Conservation (phyloP, 345 rosid species). For the Pistacia vera region DNA sequence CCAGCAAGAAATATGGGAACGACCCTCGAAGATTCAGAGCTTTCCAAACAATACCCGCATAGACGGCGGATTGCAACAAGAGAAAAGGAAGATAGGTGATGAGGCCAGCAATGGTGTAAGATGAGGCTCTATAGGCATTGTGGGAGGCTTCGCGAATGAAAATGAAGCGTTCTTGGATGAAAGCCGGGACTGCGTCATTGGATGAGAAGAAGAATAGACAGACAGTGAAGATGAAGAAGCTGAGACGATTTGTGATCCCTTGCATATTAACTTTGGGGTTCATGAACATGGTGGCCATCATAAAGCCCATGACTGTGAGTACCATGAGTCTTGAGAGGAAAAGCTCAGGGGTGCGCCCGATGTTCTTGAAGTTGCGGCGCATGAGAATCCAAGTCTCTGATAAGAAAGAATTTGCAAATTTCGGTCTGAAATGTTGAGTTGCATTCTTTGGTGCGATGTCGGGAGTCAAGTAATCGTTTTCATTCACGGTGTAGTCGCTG, state of each 20-base stretch:
- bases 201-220: constrained; percentile 78
- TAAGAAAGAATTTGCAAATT: constrained; percentile 54
- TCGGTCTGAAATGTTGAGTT: constrained; percentile 32
- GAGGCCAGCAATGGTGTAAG: constrained; percentile 63
- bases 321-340: constrained; percentile 71
- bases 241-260: constrained; percentile 62
- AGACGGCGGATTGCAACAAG: constrained; percentile 51
- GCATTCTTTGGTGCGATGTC: not conserved
- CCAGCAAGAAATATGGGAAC: constrained; percentile 52
- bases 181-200: constrained; percentile 70
- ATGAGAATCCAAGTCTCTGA: constrained; percentile 61
- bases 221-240: constrained; percentile 67
- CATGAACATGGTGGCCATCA: constrained; percentile 82
- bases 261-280: constrained; percentile 41
- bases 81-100: constrained; percentile 71
- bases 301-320: constrained; percentile 60
- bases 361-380: constrained; percentile 71
- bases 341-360: constrained; percentile 65
- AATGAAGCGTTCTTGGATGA: constrained; percentile 72
- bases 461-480: constrained; percentile 60
- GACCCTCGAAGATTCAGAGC: constrained; percentile 51
- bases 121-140: constrained; percentile 65
- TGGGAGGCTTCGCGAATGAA: constrained; percentile 69
- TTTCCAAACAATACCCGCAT: constrained; percentile 58
- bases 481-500: constrained; percentile 78